phyloP scores from a whole-genome alignment of 2,329 filamentous ascomycete species.

The Colletotrichum echinochloae region DNA sequence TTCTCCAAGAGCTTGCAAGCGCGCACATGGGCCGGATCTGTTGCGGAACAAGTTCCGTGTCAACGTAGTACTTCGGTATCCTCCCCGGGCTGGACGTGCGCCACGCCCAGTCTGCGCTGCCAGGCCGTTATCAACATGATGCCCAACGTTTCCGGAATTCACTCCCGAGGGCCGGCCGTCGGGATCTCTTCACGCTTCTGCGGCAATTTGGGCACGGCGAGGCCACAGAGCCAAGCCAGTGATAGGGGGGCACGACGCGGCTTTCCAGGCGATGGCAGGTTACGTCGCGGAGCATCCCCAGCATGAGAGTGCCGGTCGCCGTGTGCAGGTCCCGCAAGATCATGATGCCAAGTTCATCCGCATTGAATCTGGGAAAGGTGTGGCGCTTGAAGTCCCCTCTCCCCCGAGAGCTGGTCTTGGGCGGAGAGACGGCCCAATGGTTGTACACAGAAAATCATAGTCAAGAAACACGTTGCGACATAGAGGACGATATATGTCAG shows the following conservation, averaged over 20 bases:
- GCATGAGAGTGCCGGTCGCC: neutral
- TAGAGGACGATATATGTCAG: too few species aligned
- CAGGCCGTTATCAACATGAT: conserved; percentile 19
- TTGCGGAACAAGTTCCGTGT: neutral
- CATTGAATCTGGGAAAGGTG: neutral
- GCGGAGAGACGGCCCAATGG: too few species aligned
- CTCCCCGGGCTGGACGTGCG: neutral
- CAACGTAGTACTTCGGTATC: conserved; percentile 8
- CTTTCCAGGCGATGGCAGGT: neutral
- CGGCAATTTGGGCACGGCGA: neutral
- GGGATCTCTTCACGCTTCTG: neutral
- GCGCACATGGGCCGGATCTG: neutral
- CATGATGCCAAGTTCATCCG: neutral
- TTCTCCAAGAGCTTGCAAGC: conserved; percentile 24
- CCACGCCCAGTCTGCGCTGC: neutral
- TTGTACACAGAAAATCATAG: too few species aligned
- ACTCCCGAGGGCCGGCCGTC: neutral
- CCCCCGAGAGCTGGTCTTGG: too few species aligned
- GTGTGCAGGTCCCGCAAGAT: neutral
- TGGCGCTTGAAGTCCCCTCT: too few species aligned
- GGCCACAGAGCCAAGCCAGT: neutral
- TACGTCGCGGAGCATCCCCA: neutral
- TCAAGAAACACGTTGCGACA: too few species aligned
- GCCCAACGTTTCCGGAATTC: neutral
- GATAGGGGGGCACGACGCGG: neutral